Base-by-base conservation (phyloP, 2,329 filamentous ascomycete genomes). In the Venturia nashicola region DNA sequence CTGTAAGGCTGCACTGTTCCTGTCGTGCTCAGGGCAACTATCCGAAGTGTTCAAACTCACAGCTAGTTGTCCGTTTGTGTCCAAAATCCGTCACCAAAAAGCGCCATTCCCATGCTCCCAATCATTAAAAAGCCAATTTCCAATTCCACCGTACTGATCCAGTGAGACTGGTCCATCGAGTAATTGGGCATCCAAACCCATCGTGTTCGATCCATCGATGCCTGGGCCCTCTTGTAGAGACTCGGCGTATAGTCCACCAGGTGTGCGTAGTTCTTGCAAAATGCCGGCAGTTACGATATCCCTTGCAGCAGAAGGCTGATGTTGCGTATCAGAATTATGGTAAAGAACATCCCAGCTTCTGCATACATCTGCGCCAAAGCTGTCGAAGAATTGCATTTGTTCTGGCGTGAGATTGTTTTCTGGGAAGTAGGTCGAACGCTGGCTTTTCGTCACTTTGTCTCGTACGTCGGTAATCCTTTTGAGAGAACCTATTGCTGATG, bases 201-300 rank as follows among this genome's bases (percentile, higher is more conserved):
- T 59, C 11, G 62, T 66, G n/a, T 62, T 44, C 11, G 61, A 46
- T 2, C 65, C 61, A 57, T 63, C 46, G 8, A 51, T 46, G 9
- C 46, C 51, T 7, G 27, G 8, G 14, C 27, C 7, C 12, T 63
- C 61, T 42, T 63, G 48, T 23, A 46, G 71, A 67, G 40, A 62
- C 67, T 54, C 66, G 63, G 63, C 69, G 48, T 65, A 70, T 65
- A 39, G 68, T 67, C 48, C 69, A 68, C 23, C 68, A 66, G 11
- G 67, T 23, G 69, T 71, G 11, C 71, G 66, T 39, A 73, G 62
- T 2, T 70, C 71, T 54, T 72, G 70, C 27, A 73, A 61, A 36
- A 73, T 73, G 0, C 70, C 70, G 5, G 72, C 72, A 61, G 71
- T 73, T 61, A 72, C 70, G 0, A 73, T 66, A 34, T 73, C 71